A percentile compares a stretch with the other conserved stretches of the same genome.
phyloP scores from a whole-genome alignment of 164 flowering plant genomes.

The Vitis riparia region DNA sequence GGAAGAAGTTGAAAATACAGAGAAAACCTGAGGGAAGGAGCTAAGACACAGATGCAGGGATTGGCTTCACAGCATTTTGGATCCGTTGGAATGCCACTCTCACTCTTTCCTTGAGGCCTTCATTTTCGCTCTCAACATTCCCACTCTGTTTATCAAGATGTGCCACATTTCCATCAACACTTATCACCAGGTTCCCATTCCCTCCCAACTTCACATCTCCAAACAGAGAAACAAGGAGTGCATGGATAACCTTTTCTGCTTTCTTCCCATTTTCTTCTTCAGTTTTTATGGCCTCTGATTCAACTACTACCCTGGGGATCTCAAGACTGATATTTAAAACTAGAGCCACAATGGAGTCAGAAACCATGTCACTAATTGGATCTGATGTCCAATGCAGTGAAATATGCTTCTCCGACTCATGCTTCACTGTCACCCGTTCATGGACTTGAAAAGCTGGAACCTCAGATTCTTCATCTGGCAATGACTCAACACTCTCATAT shows the following conservation, averaged over 20 bases:
- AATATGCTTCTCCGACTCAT: slow-evolving; percentile 78
- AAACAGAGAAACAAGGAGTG: slow-evolving; percentile 82
- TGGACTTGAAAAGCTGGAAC: slow-evolving; percentile 69
- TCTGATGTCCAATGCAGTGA: slow-evolving; percentile 90
- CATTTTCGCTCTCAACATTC: slow-evolving; percentile 84
- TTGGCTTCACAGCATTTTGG: slow-evolving; percentile 76
- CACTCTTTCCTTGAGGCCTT: slow-evolving; percentile 77
- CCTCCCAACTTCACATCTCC: slow-evolving; percentile 87
- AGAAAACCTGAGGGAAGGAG: neutral
- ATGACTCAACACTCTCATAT: slow-evolving; percentile 78
- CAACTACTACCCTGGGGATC: slow-evolving; percentile 61
- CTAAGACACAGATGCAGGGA: slow-evolving; percentile 56
- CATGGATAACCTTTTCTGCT: slow-evolving; percentile 68
- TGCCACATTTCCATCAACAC: slow-evolving; percentile 76
- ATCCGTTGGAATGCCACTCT: slow-evolving; percentile 62
- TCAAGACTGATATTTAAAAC: slow-evolving; percentile 74
- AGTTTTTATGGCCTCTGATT: slow-evolving; percentile 45
- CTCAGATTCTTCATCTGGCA: slow-evolving; percentile 58
- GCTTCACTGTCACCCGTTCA: slow-evolving; percentile 78
- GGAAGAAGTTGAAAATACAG: neutral
- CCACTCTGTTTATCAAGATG: slow-evolving; percentile 72
- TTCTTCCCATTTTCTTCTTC: slow-evolving; percentile 77
- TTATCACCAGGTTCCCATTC: slow-evolving; percentile 70
- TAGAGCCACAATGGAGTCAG: slow-evolving; percentile 84
- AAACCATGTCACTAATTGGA: slow-evolving; percentile 95